These are phyloP conservation scores for Blastobotrys apis DNA, from an alignment of 1,139 yeast species.

Conservation along the genomic window DNA sequence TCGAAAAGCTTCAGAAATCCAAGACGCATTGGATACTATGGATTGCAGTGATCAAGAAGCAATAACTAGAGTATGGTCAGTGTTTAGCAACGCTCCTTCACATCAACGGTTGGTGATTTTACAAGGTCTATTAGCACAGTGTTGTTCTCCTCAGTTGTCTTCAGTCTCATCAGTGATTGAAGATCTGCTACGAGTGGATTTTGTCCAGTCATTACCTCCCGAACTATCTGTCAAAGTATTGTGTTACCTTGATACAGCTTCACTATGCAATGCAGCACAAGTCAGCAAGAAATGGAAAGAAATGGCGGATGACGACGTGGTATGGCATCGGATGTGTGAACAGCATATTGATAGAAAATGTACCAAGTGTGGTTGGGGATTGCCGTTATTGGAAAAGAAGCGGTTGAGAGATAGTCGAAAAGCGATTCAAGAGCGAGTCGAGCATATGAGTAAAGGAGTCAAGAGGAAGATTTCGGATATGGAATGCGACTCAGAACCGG, in stretches of 20 bases:
- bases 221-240: slow-evolving; percentile 81
- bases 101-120: slow-evolving; percentile 68
- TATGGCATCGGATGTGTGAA: slow-evolving; percentile 98
- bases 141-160: slow-evolving; percentile 93
- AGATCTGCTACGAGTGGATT: slow-evolving; percentile 79
- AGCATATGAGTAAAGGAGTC: slow-evolving; percentile 7
- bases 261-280: slow-evolving; percentile 89
- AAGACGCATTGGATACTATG: slow-evolving; percentile 45
- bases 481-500: slow-evolving; percentile 6
- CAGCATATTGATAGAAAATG: slow-evolving; percentile 97
- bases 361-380: slow-evolving; percentile 98
- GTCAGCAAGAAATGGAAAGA: slow-evolving; percentile 82
- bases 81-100: slow-evolving; percentile 67
- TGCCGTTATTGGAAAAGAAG: slow-evolving; percentile 65
- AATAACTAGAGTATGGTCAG: slow-evolving; percentile 71
- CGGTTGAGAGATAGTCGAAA: slow-evolving; percentile 34
- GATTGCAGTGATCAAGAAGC: slow-evolving; percentile 67
- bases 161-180: slow-evolving; percentile 76
- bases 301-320: slow-evolving; percentile 91
- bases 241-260: slow-evolving; percentile 85
- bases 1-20: slow-evolving; percentile 55
- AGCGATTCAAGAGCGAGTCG: slow-evolving; percentile 31
- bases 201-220: slow-evolving; percentile 75
- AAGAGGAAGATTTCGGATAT: slow-evolving; percentile 14
- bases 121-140: slow-evolving; percentile 79